Evolutionary conservation across 2,329 filamentous ascomycete genomes (phyloP), one percentile per base, ranked within the genome.

Genomic region (Fonsecaea pedrosoi): DNA sequence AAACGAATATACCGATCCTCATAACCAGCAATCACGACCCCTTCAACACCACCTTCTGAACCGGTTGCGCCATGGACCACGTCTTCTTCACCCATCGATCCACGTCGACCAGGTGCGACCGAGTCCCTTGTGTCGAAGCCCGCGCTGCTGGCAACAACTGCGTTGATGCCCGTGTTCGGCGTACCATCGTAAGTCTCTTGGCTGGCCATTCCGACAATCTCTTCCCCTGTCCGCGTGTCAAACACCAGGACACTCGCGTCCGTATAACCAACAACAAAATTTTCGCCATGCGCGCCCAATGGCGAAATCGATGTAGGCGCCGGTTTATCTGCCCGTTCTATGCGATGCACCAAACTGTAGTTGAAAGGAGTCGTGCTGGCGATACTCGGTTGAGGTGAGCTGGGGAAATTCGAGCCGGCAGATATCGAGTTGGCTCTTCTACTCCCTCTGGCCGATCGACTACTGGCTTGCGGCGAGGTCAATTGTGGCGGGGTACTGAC

Each of bases 1-100:
- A 99, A 97, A 72, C 94, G 87, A 73, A 99, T 93, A 75, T 93
- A 97, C 73, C 92, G 89, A 81, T 99, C 95, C 82, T 99, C 95
- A 77, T 99, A 94, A 71, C 95, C 95, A 69, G 92, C 96, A 71
- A 99, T 97, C 66, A 99, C 91, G 25, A 96, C 92, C 12, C 95
- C 95, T 78, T 97, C 94, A 0, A 97, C 89, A 38, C 91, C 91
- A 64, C 90, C 92, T 60, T 89, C 90, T 7, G 89, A 89, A 30
- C 92, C 91, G 10, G 95, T 98, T 5, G 94, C 92, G 1, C 93
- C 92, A 53, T 90, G 90, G 0, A 91, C 86, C 6, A 87, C 82
- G 10, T 86, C 84, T 69, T 96, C 92, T 65, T 96, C 92, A 37
- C 92, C 91, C 63, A 89, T 86, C 2, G 82, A 82, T 53, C 90